phyloP scores from a whole-genome alignment of 345 rosid genomes.

The Jatropha curcas region DNA sequence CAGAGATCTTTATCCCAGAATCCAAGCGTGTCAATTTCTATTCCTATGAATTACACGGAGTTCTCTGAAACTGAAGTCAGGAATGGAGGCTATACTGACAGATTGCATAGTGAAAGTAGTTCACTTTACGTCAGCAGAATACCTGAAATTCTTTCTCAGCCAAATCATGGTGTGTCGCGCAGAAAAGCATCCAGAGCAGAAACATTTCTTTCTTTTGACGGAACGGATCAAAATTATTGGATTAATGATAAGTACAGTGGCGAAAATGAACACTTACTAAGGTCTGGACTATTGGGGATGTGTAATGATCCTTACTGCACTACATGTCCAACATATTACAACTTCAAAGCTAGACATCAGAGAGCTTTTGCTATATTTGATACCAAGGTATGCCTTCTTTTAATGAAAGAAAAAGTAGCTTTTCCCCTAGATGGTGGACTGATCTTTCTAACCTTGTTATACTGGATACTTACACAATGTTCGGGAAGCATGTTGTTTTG shows the following conservation, averaged over 20 bases:
- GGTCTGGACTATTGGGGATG: conserved; percentile 84
- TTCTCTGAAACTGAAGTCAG: conserved; percentile 42
- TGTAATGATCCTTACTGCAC: conserved; percentile 95
- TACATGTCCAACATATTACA: conserved; percentile 72
- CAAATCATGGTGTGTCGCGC: conserved; percentile 28
- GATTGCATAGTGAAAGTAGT: conserved; percentile 72
- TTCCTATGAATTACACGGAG: conserved; percentile 46
- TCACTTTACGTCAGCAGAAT: conserved; percentile 47
- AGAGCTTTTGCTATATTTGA: conserved; percentile 55
- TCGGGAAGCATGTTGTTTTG: no score
- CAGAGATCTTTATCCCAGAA: conserved; percentile 41
- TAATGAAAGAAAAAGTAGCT: not conserved
- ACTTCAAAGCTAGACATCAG: conserved; percentile 37
- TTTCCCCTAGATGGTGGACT: conserved; percentile 1
- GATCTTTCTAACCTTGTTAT: not conserved
- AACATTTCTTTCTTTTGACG: conserved; percentile 34
- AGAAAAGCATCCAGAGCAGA: conserved; percentile 36
- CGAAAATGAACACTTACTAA: conserved; percentile 66
- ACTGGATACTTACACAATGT: not conserved
- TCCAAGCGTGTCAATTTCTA: conserved; percentile 61
- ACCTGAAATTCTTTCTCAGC: conserved; percentile 31
- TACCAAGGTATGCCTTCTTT: conserved; percentile 34
- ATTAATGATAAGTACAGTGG: conserved; percentile 34
- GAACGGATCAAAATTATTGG: conserved; percentile 41
- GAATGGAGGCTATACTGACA: conserved; percentile 74